A percentile compares a stretch with the other conserved stretches of the same genome.
These are phyloP conservation scores for Monilinia polystroma DNA, from an alignment of 2,329 filamentous ascomycete species.

Conservation along the genomic window DNA sequence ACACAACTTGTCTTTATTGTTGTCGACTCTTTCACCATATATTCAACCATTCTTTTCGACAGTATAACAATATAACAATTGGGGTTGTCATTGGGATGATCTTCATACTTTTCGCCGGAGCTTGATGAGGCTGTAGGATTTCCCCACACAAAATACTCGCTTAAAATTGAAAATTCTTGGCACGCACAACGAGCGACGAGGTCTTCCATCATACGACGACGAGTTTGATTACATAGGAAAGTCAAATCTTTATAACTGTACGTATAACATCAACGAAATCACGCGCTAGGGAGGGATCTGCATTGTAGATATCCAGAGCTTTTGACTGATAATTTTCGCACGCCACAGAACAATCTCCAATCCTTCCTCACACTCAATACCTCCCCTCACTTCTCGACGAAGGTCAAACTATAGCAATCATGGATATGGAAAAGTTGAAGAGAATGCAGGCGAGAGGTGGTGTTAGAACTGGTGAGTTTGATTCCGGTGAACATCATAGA, in stretches of 20 bases:
- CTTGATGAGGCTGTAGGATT: constrained; percentile 14
- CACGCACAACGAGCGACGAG: constrained; percentile 31
- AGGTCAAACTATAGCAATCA: constrained; percentile 46
- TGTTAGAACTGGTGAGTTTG: constrained; percentile 28
- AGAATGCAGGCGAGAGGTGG: constrained; percentile 60
- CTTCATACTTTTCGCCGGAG: not conserved
- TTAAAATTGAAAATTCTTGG: constrained; percentile 34
- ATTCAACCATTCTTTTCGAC: not conserved
- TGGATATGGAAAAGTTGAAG: constrained; percentile 67
- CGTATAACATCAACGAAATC: constrained; percentile 22
- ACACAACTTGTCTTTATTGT: too few species aligned
- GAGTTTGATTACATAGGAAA: constrained; percentile 28
- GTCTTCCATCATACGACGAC: constrained; percentile 26
- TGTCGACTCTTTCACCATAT: not conserved
- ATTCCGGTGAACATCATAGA: not conserved
- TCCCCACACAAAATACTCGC: constrained; percentile 28
- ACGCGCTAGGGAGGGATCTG: too few species aligned
- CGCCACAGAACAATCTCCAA: constrained; percentile 24
- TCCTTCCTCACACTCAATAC: constrained; percentile 22
- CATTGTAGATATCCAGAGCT: not conserved
- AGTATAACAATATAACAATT: not conserved
- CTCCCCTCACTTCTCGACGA: constrained; percentile 30
- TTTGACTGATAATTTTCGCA: constrained; percentile 11
- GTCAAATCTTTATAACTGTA: constrained; percentile 25
- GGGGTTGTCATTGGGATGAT: not conserved